Conservation (phyloP, 805 yeast species). For the Suhomyces canberraensis region DNA sequence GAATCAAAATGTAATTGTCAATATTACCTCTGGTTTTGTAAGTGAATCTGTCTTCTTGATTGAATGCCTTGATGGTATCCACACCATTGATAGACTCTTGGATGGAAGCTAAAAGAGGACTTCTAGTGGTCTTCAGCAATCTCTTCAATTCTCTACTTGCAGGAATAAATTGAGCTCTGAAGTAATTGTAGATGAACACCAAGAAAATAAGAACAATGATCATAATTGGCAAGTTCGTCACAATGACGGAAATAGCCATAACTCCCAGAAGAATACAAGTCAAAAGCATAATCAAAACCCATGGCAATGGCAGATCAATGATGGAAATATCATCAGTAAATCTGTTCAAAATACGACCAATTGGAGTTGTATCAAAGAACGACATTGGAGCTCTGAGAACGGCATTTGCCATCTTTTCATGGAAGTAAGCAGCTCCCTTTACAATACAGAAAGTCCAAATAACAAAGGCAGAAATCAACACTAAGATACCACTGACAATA, state of each 20-base stretch:
- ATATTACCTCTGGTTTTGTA: constrained; percentile 50
- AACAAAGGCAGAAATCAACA: constrained; percentile 43
- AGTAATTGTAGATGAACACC: constrained; percentile 58
- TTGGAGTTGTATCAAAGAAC: constrained; percentile 67
- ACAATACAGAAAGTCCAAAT: constrained; percentile 54
- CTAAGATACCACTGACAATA: constrained; percentile 36
- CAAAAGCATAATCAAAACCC: constrained; percentile 48
- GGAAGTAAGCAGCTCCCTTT: constrained; percentile 53
- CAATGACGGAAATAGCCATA: constrained; percentile 51
- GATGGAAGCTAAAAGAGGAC: constrained; percentile 79
- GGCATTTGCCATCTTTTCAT: constrained; percentile 52
- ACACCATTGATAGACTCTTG: constrained; percentile 80
- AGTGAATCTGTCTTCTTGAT: constrained; percentile 62
- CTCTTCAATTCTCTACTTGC: constrained; percentile 79
- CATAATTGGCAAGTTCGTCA: constrained; percentile 53
- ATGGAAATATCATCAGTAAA: constrained; percentile 61
- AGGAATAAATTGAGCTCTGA: constrained; percentile 65
- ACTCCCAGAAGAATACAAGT: constrained; percentile 41
- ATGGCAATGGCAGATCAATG: constrained; percentile 57
- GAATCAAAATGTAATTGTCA: constrained; percentile 45
- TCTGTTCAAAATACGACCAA: constrained; percentile 63
- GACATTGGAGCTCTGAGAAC: constrained; percentile 61
- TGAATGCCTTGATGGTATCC: constrained; percentile 73
- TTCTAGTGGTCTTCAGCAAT: constrained; percentile 60
- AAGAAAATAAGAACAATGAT: constrained; percentile 45